These are phyloP conservation scores for Calonectria pauciramosa DNA, from an alignment of 2,329 filamentous ascomycete species.

Conservation along the genomic window DNA sequence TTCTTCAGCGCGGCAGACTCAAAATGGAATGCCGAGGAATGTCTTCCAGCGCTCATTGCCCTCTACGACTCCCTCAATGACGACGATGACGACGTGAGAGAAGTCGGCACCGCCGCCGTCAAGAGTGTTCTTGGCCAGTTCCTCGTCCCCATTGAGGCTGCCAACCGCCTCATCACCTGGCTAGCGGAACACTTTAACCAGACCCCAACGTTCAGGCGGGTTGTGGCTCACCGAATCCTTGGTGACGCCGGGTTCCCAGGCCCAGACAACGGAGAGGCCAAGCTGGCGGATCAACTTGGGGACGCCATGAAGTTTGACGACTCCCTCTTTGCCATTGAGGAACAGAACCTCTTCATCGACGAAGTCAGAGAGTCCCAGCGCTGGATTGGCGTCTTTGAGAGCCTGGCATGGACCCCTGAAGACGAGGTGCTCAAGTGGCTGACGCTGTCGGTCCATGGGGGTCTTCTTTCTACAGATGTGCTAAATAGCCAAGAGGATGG, in stretches of 20 bases:
- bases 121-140: constrained; percentile 59
- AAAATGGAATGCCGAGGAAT: constrained; percentile 46
- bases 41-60: constrained; percentile 72
- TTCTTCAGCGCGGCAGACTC: constrained; percentile 56
- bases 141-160: constrained; percentile 64
- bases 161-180: constrained; percentile 59
- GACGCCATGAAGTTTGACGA: constrained; percentile 69
- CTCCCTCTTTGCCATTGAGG: constrained; percentile 87
- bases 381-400: constrained; percentile 72
- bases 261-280: constrained; percentile 23
- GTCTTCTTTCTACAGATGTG: constrained; percentile 59
- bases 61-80: constrained; percentile 86
- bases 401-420: constrained; percentile 37
- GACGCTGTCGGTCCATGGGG: constrained; percentile 64
- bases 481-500: constrained; percentile 65
- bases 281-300: constrained; percentile 56
- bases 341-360: constrained; percentile 95
- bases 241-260: constrained; percentile 36
- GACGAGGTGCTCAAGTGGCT: constrained; percentile 47
- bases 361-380: constrained; percentile 78
- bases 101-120: constrained; percentile 69
- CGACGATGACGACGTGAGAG: constrained; percentile 91
- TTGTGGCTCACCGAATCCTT: constrained; percentile 59
- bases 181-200: constrained; percentile 54
- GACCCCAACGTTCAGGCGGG: constrained; percentile 53